Percentiles rank a stretch among this genome's conserved stretches.
phyloP scores from a whole-genome alignment of 164 flowering plant species.

The Euptelea pleiosperma region DNA sequence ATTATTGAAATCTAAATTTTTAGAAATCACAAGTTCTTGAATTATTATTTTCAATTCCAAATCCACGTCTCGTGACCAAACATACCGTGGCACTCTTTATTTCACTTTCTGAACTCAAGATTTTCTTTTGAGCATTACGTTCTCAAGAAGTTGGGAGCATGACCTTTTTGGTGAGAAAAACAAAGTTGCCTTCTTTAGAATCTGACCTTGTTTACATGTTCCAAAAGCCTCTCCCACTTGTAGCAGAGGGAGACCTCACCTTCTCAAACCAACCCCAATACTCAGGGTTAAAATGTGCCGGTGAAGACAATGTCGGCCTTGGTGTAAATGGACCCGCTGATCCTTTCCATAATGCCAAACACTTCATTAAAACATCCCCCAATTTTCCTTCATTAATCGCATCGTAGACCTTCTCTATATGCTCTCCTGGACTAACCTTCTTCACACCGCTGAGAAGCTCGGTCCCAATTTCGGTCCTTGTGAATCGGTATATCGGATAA shows the following conservation, averaged over 20 bases:
- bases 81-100: too few relatives aligned
- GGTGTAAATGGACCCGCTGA: constrained; percentile 27
- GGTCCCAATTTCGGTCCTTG: constrained; percentile 32
- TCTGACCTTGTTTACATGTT: too few relatives aligned
- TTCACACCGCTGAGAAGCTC: constrained; percentile 36
- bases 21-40: too few relatives aligned
- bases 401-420: constrained; percentile 37
- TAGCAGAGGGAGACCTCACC: constrained; percentile 21
- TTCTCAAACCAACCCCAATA: constrained; percentile 25
- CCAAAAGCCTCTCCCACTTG: constrained; percentile 24
- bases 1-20: too few relatives aligned
- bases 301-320: constrained; percentile 16
- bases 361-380: constrained; percentile 39
- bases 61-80: too few relatives aligned
- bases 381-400: constrained; percentile 40
- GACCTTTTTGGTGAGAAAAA: too few relatives aligned
- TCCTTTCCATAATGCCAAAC: constrained; percentile 47
- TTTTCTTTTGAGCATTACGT: too few relatives aligned
- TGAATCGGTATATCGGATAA: constrained; percentile 36
- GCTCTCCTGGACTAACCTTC: constrained; percentile 36
- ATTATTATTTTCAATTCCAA: too few relatives aligned
- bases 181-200: too few relatives aligned
- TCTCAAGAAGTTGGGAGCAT: too few relatives aligned
- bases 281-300: constrained; percentile 23
- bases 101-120: too few relatives aligned